Base-by-base conservation (phyloP, 2,329 filamentous ascomycete species). In the Dothistroma pini region DNA sequence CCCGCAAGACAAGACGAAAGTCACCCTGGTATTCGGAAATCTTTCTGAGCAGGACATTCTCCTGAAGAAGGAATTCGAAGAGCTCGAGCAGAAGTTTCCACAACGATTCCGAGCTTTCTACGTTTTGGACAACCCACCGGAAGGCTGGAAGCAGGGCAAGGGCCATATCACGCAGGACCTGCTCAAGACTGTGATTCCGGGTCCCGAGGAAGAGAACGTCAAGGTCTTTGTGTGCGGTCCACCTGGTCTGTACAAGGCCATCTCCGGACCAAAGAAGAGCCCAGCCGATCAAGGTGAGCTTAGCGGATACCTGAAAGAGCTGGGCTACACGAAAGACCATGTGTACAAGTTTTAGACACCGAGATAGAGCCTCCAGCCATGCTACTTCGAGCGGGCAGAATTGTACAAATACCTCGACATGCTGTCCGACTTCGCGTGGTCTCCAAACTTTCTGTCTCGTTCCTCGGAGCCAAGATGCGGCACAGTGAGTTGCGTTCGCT, bases 201-300 rank as follows among this genome's bases (percentile, higher is more conserved):
- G 96, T 78, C 92, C 95, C 65, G 95, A 95, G 84, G 84, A 85
- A 70, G 89, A 89, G 67, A 95, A 96, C 80, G 87, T 96, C 81
- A 97, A 97, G 86, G 78, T 97, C 65, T 97, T 99, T 73, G 91
- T 99, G 41, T 97, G 93, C 77, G 93, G 93, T 0, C 95, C 95
- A 12, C 93, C 93, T 2, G 90, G 88, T 48, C 76, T 97, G 83
- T 96, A 96, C 86, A 96, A 96, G 78, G 89, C 92, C 62, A 87
- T 97, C 69, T 93, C 89, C 41, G 95, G 95, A 35, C 79, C 79
- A 72, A 97, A 99, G 90, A 88, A 89, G 76, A 95, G 89, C 78
- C 92, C 93, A n/a, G 83, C 85, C 71, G 92, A 99, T 76, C 95
- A 99, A 81, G 95, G 95, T 69, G 93, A 97, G 80, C 83, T 99